Evolutionary conservation across 2,329 filamentous ascomycete species (phyloP).

Genomic region (Verticillium nonalfalfae): DNA sequence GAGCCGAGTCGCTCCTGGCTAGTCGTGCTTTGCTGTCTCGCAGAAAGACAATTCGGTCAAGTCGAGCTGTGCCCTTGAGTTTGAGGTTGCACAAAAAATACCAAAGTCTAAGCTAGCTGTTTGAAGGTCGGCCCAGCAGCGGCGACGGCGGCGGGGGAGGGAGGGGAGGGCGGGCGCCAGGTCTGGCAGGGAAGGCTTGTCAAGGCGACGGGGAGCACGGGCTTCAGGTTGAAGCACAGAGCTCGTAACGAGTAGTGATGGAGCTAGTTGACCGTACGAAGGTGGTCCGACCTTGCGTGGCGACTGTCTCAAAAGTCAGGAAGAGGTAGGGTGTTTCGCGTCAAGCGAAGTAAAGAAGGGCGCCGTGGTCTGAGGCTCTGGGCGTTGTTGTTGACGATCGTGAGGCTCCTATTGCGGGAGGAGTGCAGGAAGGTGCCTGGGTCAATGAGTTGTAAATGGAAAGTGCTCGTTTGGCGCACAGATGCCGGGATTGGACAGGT

Average conservation of each 20-base stretch:
- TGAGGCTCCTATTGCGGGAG: not conserved
- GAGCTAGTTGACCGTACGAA: not conserved
- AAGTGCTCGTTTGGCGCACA: not conserved
- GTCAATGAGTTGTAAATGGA: not conserved
- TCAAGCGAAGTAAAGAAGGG: not conserved
- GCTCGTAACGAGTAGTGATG: not conserved
- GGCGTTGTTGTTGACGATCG: not conserved
- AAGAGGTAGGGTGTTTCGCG: too few relatives aligned
- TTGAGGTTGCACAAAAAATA: not conserved
- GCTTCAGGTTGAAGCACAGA: not conserved
- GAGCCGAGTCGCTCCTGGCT: not conserved
- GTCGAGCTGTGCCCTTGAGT: not conserved
- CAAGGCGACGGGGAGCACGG: not conserved
- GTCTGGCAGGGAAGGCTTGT: not conserved
- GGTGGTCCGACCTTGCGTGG: not conserved
- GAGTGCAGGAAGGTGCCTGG: not conserved
- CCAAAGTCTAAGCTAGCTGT: not conserved
- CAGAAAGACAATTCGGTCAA: not conserved
- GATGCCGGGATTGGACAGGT: not conserved
- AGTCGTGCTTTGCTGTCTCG: not conserved
- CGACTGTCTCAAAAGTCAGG: not conserved
- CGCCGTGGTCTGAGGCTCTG: not conserved
- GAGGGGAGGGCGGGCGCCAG: not conserved
- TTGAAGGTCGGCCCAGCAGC: not conserved
- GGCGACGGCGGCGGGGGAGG: not conserved